phyloP scores from a whole-genome alignment of 2,329 filamentous ascomycete genomes.

The Ascochyta viciae-villosae region DNA sequence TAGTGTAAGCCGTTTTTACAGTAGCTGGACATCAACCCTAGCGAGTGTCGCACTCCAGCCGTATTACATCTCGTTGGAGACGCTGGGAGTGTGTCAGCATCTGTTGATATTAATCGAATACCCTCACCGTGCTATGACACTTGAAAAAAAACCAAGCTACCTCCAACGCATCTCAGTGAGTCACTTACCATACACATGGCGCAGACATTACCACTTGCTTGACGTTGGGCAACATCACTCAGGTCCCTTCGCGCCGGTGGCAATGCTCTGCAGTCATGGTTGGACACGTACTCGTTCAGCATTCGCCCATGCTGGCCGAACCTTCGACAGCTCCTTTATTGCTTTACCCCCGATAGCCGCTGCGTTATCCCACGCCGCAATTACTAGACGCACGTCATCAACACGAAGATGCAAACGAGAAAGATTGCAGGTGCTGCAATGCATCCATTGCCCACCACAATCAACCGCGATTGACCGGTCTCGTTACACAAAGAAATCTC shows the following conservation, averaged over 20 bases:
- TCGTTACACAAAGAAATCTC: conserved; percentile 23
- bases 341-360: conserved; percentile 42
- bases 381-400: conserved; percentile 39
- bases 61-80: no score
- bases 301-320: conserved; percentile 29
- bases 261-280: conserved; percentile 10
- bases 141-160: no score
- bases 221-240: conserved; percentile 15
- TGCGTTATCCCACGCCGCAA: conserved; percentile 26
- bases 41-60: no score
- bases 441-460: neutral
- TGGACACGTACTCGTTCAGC: conserved; percentile 40
- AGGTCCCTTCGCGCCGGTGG: conserved; percentile 6
- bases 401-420: conserved; percentile 13
- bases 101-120: no score
- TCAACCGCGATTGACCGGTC: conserved; percentile 19
- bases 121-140: no score
- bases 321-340: conserved; percentile 13
- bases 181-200: neutral
- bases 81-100: no score
- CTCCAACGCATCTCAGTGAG: no score
- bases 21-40: no score
- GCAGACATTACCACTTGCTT: neutral
- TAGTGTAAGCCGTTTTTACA: no score
- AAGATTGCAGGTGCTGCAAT: conserved; percentile 12